phyloP scores from a whole-genome alignment of 1,284 basidiomycete species.

The Puccinia coronata region DNA sequence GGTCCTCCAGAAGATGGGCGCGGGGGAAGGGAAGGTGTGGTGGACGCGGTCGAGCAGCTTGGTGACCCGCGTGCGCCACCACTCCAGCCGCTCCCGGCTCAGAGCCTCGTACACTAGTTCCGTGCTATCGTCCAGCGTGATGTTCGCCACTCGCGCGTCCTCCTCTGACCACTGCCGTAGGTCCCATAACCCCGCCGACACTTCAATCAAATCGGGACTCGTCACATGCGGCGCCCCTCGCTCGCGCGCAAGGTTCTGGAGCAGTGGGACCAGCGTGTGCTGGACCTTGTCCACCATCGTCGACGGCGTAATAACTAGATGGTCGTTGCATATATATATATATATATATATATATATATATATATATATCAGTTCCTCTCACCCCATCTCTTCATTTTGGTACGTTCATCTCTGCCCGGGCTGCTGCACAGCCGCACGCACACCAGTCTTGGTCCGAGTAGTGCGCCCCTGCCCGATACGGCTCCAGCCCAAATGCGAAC shows the following conservation, averaged over 20 bases:
- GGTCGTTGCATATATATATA: too few species aligned
- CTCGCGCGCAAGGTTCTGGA: not conserved
- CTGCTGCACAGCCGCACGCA: too few species aligned
- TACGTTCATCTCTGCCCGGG: not conserved
- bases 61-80: not conserved
- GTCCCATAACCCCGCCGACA: slow-evolving; percentile 36
- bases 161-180: slow-evolving; percentile 41
- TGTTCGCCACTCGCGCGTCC: not conserved
- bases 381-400: not conserved
- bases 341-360: not conserved
- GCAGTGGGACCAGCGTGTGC: slow-evolving; percentile 16
- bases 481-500: slow-evolving; percentile 35
- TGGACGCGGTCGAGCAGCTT: not conserved
- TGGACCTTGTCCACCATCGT: not conserved
- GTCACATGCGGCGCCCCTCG: not conserved
- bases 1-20: slow-evolving; percentile 33
- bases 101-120: slow-evolving; percentile 3
- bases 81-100: not conserved
- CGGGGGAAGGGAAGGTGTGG: not conserved
- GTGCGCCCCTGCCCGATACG: not conserved
- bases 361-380: not conserved
- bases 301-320: slow-evolving; percentile 23
- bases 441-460: slow-evolving; percentile 41
- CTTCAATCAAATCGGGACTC: slow-evolving; percentile 31
- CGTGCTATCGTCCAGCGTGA: not conserved